Percentiles rank a stretch among this genome's conserved stretches.
These are phyloP conservation scores for Carex cristatella DNA, from an alignment of 176 grass and related monocot genomes.

Conservation along the genomic window DNA sequence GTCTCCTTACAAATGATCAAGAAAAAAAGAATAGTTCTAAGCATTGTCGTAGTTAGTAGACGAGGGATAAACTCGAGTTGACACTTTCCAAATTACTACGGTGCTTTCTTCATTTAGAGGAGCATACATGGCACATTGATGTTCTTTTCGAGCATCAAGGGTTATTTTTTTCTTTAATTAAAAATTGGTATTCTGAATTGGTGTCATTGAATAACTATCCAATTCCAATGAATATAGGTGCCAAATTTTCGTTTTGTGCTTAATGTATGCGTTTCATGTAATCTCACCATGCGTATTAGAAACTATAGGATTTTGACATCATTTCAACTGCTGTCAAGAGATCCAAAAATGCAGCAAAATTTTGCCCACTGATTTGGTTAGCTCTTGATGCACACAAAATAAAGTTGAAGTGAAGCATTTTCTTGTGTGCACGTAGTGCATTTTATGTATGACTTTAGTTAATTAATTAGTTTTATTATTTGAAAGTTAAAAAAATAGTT, in stretches of 20 bases:
- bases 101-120: neutral
- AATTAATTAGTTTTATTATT: neutral
- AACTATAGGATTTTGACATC: neutral
- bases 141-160: neutral
- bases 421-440: neutral
- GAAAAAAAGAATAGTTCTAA: neutral
- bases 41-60: neutral
- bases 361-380: neutral
- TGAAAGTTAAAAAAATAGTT: neutral
- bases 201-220: neutral
- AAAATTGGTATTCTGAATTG: neutral
- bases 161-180: neutral
- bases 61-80: neutral
- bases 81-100: neutral
- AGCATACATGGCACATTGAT: neutral
- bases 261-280: neutral
- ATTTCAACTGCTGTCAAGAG: neutral
- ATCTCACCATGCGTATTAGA: neutral
- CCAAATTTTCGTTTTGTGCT: too few relatives aligned
- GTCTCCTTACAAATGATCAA: neutral
- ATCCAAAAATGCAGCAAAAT: neutral
- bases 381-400: neutral
- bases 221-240: neutral
- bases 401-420: neutral
- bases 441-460: neutral